Percentiles rank a stretch among this genome's conserved stretches.
These are phyloP conservation scores for Xylaria venustula DNA, from an alignment of 495 filamentous ascomycete genomes.

Conservation along the genomic window DNA sequence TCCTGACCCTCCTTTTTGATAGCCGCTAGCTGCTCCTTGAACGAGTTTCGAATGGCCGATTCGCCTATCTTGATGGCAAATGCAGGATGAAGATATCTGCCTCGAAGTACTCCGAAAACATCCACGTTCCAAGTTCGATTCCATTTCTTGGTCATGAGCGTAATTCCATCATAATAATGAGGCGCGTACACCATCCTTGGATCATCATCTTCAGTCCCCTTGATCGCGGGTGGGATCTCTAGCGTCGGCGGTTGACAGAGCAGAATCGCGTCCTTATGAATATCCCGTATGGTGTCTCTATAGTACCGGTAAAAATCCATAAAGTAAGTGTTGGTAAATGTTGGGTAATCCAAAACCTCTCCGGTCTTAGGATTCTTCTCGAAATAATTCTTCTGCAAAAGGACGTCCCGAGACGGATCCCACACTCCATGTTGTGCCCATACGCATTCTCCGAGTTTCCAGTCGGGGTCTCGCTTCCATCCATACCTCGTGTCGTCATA, in stretches of 20 bases:
- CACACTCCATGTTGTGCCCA: conserved; percentile 98
- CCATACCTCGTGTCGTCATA: conserved; percentile 87
- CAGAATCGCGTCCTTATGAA: conserved; percentile 80
- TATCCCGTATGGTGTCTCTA: conserved; percentile 64
- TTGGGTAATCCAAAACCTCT: conserved; percentile 70
- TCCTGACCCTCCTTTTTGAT: conserved; percentile 87
- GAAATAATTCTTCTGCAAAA: conserved; percentile 88
- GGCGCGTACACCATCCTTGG: conserved; percentile 87
- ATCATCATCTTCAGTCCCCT: conserved; percentile 85
- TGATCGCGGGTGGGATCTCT: conserved; percentile 85
- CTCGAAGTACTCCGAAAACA: conserved; percentile 86
- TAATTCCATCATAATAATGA: conserved; percentile 96
- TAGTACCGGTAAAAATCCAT: conserved; percentile 81
- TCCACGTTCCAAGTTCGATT: conserved; percentile 96
- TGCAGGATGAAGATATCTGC: conserved; percentile 80
- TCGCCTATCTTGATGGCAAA: conserved; percentile 93
- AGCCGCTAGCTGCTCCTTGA: conserved; percentile 85
- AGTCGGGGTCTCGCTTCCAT: conserved; percentile 81
- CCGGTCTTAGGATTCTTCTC: conserved; percentile 68
- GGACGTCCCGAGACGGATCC: conserved; percentile 75
- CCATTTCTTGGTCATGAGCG: conserved; percentile 97
- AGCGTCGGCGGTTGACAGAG: conserved; percentile 90
- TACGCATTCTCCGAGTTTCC: conserved; percentile 89
- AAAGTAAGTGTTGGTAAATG: conserved; percentile 87
- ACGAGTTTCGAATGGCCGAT: conserved; percentile 91